Evolutionary conservation across 2,329 filamentous ascomycete species (phyloP).

Genomic region (Cytospora piceae): DNA sequence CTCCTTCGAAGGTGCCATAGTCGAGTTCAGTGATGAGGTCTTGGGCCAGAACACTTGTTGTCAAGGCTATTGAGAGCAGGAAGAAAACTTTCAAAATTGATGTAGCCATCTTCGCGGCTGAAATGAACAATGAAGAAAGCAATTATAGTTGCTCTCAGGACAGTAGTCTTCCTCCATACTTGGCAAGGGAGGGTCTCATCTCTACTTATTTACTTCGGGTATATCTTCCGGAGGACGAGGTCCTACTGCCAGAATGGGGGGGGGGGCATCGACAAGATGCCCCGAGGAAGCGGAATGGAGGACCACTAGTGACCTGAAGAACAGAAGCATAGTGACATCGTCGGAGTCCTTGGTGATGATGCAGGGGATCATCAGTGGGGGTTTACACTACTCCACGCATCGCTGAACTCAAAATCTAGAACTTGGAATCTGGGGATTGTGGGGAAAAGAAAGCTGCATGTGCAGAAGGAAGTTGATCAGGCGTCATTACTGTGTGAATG

Average conservation of each 20-base stretch:
- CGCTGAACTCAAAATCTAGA: not conserved
- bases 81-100: slow-evolving; percentile 1
- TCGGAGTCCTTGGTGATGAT: slow-evolving; percentile 1
- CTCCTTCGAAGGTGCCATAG: slow-evolving; percentile 57
- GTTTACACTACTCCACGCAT: slow-evolving; percentile 15
- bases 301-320: not conserved
- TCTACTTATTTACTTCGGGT: slow-evolving; percentile 6
- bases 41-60: slow-evolving; percentile 19
- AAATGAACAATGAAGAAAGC: not conserved
- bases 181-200: not conserved
- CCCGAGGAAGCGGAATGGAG: slow-evolving; percentile 21
- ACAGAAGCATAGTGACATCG: slow-evolving; percentile 17
- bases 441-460: slow-evolving; percentile 7
- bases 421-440: slow-evolving; percentile 11
- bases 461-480: slow-evolving; percentile 3
- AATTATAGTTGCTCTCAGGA: slow-evolving; percentile 4
- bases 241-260: not conserved
- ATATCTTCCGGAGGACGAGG: slow-evolving; percentile 2
- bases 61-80: slow-evolving; percentile 3
- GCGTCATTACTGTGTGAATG: not conserved
- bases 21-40: slow-evolving; percentile 47
- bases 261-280: slow-evolving; percentile 15
- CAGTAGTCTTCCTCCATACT: not conserved
- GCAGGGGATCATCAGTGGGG: slow-evolving; percentile 4
- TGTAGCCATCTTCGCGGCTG: slow-evolving; percentile 12